Base-by-base conservation (phyloP, 2,329 filamentous ascomycete species). In the Anthostomella pinea region DNA sequence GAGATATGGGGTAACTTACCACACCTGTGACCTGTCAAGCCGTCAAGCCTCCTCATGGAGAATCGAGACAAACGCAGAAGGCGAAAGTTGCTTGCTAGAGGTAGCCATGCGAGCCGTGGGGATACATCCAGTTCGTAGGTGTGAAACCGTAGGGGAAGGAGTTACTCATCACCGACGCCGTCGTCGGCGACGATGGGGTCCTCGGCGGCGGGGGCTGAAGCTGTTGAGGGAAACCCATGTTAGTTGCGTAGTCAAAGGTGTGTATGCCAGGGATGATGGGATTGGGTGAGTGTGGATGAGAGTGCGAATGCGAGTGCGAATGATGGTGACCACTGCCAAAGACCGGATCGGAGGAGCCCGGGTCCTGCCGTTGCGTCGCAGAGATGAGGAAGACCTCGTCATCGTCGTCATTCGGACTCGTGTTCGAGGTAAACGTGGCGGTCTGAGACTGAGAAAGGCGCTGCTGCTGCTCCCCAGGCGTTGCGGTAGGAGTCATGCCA, bases 331-430 rank as follows among this genome's bases (percentile, higher is more conserved):
- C 36, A 14, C 22, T 43, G 26, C 9, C 42, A 23, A 24, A 26
- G 18, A 21, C 31, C 21, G 27, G 46, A 45, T 6, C 19, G 24
- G 13, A 38, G 47, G 52, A 26, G 27, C 30, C 30, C 8, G 29
- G 29, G 24, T 26, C 35, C 20, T 29, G 45, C 41, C 39, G 57
- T 40, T 58, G 46, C 20, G 36, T 54, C 11, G 51, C 46, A 13
- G 45, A 46, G 20, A 60, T 44, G 30, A 60, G 42, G 3, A 57
- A 31, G 35, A 59, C 45, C 18, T 60, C 57, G 21, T 60, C 57
- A 18, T 58, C 54, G 17, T 58, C 54, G 19, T 52, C 49, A n/a
- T 51, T 45, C 15, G 42, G 23, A 21, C 24, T 32, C 3, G 34
- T 16, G 30, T 45, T 36, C 4, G 42, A 30, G 17, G 42, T 37